These are phyloP conservation scores for Mucor irregularis DNA, from an alignment of 371 early-diverging fungal genomes.

Conservation along the genomic window DNA sequence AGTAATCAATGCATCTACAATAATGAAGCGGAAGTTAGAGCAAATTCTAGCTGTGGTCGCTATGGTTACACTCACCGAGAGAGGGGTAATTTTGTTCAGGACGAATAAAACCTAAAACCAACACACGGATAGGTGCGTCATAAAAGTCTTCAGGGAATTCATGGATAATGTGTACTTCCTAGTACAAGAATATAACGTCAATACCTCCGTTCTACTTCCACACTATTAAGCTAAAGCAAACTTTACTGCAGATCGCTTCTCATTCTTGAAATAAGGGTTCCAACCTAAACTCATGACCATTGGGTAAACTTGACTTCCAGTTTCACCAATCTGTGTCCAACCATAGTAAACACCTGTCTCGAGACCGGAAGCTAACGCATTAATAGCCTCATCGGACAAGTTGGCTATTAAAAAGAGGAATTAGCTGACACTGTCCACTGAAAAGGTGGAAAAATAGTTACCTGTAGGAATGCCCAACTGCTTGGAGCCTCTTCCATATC, in stretches of 20 bases:
- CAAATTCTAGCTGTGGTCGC: not conserved
- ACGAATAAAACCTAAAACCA: conserved; percentile 88
- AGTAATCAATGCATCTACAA: conserved; percentile 82
- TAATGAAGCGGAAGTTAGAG: not conserved
- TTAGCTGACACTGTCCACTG: too few species aligned
- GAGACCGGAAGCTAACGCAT: conserved; percentile 60
- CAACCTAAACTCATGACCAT: conserved; percentile 99
- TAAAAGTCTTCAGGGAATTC: conserved; percentile 89
- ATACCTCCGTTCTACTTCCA: not conserved
- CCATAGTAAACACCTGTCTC: conserved; percentile 95
- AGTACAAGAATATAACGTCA: not conserved
- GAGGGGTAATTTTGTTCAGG: conserved; percentile 88
- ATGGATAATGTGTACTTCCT: conserved; percentile 96
- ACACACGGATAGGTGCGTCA: conserved; percentile 76
- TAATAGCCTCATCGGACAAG: conserved; percentile 79
- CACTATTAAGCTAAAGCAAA: not conserved
- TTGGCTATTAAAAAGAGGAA: too few species aligned
- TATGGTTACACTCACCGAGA: conserved; percentile 55
- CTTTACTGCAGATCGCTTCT: conserved; percentile 88
- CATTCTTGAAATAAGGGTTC: conserved; percentile 98
- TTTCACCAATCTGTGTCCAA: conserved; percentile 77
- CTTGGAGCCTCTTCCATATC: conserved; percentile 95
- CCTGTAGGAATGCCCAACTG: conserved; percentile 98
- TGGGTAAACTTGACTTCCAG: conserved; percentile 64
- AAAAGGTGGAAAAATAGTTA: too few species aligned